Evolutionary conservation across 208 protist genomes (phyloP).

Genomic region (Tritrichomonas musculus): DNA sequence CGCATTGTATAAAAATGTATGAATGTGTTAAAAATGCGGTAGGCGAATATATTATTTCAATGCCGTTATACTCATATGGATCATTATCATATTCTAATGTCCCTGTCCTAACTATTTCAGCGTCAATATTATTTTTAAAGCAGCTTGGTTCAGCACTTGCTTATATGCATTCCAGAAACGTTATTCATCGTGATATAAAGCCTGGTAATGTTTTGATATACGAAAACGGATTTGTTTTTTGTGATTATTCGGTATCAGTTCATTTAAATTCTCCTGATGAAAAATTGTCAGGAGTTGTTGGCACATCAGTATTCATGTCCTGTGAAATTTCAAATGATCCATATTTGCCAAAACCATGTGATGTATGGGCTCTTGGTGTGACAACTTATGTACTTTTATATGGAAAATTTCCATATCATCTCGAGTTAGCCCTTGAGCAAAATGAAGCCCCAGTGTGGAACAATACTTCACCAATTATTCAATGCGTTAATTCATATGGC

Average conservation of each 20-base stretch:
- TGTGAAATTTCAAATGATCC: not conserved
- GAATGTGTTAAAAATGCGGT: not conserved
- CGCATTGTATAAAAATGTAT: not conserved
- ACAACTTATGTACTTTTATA: not conserved
- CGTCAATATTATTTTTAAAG: not conserved
- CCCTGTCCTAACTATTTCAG: not conserved
- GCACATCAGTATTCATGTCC: not conserved
- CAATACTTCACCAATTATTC: not conserved
- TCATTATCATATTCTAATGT: not conserved
- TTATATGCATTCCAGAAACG: slow-evolving; percentile 31
- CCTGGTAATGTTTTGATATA: slow-evolving; percentile 37
- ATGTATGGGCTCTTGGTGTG: not conserved
- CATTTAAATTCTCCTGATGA: not conserved
- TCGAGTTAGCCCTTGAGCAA: not conserved
- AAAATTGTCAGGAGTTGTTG: not conserved
- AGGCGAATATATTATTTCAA: not conserved
- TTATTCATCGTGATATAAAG: slow-evolving; percentile 40
- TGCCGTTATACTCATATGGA: not conserved
- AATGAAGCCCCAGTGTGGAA: not conserved
- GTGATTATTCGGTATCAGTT: slow-evolving; percentile 22
- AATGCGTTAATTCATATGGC: not conserved
- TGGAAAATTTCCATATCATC: not conserved
- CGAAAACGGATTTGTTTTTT: not conserved
- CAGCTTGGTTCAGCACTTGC: not conserved
- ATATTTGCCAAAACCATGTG: not conserved